phyloP scores from a whole-genome alignment of 306 rosid species.

The Malus asiatica region DNA sequence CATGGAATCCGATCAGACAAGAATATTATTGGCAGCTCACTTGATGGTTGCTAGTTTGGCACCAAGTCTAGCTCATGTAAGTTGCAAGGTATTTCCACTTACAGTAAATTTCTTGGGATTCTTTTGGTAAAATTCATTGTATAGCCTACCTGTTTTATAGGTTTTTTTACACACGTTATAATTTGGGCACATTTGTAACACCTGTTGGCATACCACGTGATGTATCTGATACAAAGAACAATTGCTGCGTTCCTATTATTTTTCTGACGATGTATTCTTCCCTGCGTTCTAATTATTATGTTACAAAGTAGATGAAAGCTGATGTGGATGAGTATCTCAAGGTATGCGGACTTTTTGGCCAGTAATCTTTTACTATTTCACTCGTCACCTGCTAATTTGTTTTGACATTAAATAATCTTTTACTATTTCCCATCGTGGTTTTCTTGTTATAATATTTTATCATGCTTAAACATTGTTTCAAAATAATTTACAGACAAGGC shows the following conservation, averaged over 20 bases:
- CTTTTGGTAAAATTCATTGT: not conserved
- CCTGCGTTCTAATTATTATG: not conserved
- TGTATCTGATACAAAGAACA: not conserved
- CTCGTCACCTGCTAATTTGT: too few species aligned
- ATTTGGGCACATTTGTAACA: not conserved
- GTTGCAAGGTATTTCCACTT: slow-evolving; percentile 70
- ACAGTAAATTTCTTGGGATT: not conserved
- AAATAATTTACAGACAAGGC: slow-evolving; percentile 58
- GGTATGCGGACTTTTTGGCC: too few species aligned
- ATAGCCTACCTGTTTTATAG: not conserved
- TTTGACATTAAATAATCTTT: too few species aligned
- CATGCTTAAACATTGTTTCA: not conserved
- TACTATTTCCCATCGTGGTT: too few species aligned
- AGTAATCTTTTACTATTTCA: too few species aligned
- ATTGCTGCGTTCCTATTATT: not conserved
- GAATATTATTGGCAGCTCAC: too few species aligned
- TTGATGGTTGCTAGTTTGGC: too few species aligned
- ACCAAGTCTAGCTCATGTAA: slow-evolving; percentile 28
- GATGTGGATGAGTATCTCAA: too few species aligned
- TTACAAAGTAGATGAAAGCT: too few species aligned
- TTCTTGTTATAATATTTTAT: too few species aligned
- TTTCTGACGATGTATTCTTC: not conserved
- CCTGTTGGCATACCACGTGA: not conserved
- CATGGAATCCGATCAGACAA: slow-evolving; percentile 61
- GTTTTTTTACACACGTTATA: not conserved